Evolutionary conservation across 345 rosid species (phyloP), one percentile per base, ranked within the genome.

Genomic region (Salix viminalis): DNA sequence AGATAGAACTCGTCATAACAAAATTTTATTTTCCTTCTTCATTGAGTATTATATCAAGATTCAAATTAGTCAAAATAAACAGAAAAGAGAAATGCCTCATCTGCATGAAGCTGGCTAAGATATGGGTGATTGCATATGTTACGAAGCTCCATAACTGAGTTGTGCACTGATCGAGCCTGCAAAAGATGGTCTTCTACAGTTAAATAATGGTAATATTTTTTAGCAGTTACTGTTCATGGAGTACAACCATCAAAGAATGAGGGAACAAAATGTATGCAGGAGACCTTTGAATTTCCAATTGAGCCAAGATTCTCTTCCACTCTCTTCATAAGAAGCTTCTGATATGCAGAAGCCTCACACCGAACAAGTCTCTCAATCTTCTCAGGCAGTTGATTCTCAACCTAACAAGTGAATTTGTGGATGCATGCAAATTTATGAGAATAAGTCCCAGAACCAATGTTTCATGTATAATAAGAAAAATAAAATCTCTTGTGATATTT

Each of bases 71-170:
- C 78, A 39, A 44, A 64, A 34, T 39, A 54, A 62, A 56, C 44
- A 71, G 68, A 67, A 34, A 80, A 78, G 78, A 48, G 54, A 67
- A 82, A 82, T 85, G 83, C 98, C 97, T 94, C 97, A 30, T 94
- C 98, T 44, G 88, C 84, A 74, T 94, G 98, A 85, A 94, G 97
- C 83, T 94, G 98, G 86, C 98, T 94, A 80, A 94, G 86, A 84
- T 94, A 94, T 28, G 97, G 98, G 84, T 94, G 98, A 86, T 94
- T 94, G 88, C 97, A 94, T 76, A 94, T 94, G 82, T 94, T 94
- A 34, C 98, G 92, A 36, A 92, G 96, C 89, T 94, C 98, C 97
- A 94, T 94, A 65, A 94, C 98, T 30, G 98, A 86, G 83, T 94
- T 94, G 86, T 94, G 98, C 82, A 94, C 97, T 2, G 97, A 85